Evolutionary conservation across 495 filamentous ascomycete species (phyloP), one percentile per base, ranked within the genome.

Genomic region (Aspergillus biplanus): DNA sequence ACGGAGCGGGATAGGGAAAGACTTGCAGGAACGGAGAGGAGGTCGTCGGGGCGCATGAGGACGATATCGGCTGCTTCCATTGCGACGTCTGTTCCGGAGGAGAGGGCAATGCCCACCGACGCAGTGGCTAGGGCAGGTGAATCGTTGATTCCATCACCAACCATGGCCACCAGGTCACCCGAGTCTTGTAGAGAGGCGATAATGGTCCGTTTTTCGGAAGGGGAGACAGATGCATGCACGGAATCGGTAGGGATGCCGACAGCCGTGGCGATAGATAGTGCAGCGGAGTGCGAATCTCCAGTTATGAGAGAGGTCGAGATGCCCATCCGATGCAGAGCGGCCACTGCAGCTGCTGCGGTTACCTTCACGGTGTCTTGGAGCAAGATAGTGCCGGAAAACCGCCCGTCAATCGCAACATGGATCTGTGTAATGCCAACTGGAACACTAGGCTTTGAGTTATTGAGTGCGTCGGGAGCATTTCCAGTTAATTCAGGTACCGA

Each of bases 61-160:
- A 98, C 94, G 7, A 99, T 88, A 67, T 97, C 92, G 3, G 95
- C 96, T 5, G 95, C 95, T 78, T 99, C 95, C 87, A 99, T 94
- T 44, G 95, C 95, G 2, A 99, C 94, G 75, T 99, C 95, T 0
- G 95, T 98, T 59, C 95, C 95, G 0, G 88, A 91, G 16, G 90
- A 85, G 71, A 99, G 90, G 16, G 93, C 92, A 68, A 99, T 97
- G 61, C 95, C 95, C 48, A 98, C 87, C 62, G 93, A 86, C 33
- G 95, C 93, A 2, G 92, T 97, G 15, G 94, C 95, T 3, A 99
- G 85, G 2, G 95, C 95, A 1, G 95, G 95, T 0, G 94, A 97
- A 80, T 99, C 95, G 74, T 99, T 99, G 83, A 99, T 97, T 42
- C 95, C 95, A 71, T 99, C 95, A 56, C 95, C 95, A 27, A 98